Base-by-base conservation (phyloP, 2,329 filamentous ascomycete species). In the Neodidymelliopsis sp. region DNA sequence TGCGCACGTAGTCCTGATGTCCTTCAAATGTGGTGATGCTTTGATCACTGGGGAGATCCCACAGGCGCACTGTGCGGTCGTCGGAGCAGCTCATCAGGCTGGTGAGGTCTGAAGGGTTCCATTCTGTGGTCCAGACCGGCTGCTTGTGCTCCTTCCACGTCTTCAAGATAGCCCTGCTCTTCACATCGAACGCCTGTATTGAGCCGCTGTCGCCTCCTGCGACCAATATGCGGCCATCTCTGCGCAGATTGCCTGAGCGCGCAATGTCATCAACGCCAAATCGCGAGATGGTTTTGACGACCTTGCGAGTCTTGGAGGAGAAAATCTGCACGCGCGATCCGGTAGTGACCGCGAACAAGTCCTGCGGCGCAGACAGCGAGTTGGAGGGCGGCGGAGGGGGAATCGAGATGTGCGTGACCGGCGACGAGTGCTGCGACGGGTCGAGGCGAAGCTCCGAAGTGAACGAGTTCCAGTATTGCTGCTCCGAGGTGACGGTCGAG, bases 91-190 rank as follows among this genome's bases (percentile, higher is more conserved):
- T 95, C 81, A 99, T 87, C 51, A 97, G 78, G 3, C 85, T 85
- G 0, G 94, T 99, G 57, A 92, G 81, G 53, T 94, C 88, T n/a
- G 82, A 83, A 1, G 91, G 91, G n/a, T 90, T 93, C 82, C 95
- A 99, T 72, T 88, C 88, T 34, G 91, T 93, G 18, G 88, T 85
- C 87, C 93, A 97, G 18, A 96, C 90, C 11, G 94, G 90, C 79
- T 96, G 92, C 76, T 91, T 92, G 77, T 97, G 93, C 62, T 92
- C 85, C 57, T 87, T 86, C 93, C 94, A 99, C 40, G 93, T 97
- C 79, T 94, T 93, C 63, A 99, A 77, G 59, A 99, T 96, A 3
- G 91, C 91, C 56, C 94, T 84, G 48, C 91, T 93, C 69, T 82
- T 86, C 40, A 96, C 85, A 68, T 99, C 94, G 69, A 97, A 99